Base-by-base conservation (phyloP, 768 basidiomycete genomes). In the Russula olivacea region DNA sequence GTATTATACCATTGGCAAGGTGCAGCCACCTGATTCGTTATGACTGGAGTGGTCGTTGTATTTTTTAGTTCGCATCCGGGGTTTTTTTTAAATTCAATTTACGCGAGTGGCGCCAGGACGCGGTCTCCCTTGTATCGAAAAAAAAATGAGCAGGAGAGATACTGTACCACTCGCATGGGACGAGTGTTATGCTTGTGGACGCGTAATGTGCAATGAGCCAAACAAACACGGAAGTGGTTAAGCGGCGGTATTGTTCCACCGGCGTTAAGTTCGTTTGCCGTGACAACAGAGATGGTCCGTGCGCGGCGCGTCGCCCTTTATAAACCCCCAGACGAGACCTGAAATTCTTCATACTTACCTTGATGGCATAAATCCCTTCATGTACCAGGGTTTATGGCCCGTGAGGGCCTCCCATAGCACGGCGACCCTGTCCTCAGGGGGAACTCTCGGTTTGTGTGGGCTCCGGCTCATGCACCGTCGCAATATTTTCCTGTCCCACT, bases 401-500 rank as follows among this genome's bases (percentile, higher is more conserved):
- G 66, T 57, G 58, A 60, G 68, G 69, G 59, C 68, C 60, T 68
- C 66, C 65, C 68, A 69, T 69, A 60, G 68, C 68, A 69, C 68
- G 68, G 68, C 68, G 68, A 69, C 68, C 68, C 30, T 69, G 68
- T 69, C 68, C 68, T 5, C 69, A 69, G 63, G 65, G 68, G 66
- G 66, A 65, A 34, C 61, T 55, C 48, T 61, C 41, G 61, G 68
- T 66, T 69, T 69, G 69, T 69, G 65, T 85, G 82, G 73, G 81
- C 82, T 82, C 81, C 78, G 83, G 85, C 77, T 79, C 82, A 85
- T 85, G 86, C 84, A 87, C 80, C 80, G 83, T 86, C 84, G 78
- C 70, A 86, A 87, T 87, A 87, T 87, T 87, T 87, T 80, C 84
- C 85, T 75, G 85, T 86, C 81, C 82, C 76, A 76, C 79, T 80